phyloP scores from a whole-genome alignment of 208 protist genomes.

The Crithidia fasciculata region DNA sequence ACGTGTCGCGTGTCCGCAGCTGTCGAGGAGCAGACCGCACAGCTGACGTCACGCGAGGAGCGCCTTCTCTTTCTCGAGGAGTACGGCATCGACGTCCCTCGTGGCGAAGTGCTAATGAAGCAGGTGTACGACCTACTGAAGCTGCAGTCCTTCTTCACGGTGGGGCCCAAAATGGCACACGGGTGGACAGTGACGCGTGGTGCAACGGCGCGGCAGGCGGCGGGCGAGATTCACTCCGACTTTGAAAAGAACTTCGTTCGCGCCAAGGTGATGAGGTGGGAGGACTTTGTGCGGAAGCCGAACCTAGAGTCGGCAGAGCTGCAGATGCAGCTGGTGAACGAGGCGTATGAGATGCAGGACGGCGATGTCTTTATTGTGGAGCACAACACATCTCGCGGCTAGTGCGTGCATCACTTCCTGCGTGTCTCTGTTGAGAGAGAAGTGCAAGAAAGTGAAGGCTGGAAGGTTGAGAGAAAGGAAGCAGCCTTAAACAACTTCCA shows the following conservation, averaged over 20 bases:
- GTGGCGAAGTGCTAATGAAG: slow-evolving; percentile 73
- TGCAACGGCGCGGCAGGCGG: slow-evolving; percentile 64
- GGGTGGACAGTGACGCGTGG: slow-evolving; percentile 66
- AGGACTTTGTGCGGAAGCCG: slow-evolving; percentile 55
- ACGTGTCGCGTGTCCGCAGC: slow-evolving; percentile 74
- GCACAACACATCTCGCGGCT: slow-evolving; percentile 47
- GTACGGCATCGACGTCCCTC: slow-evolving; percentile 75
- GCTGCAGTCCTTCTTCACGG: slow-evolving; percentile 89
- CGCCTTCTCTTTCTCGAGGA: slow-evolving; percentile 74
- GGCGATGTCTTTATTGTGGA: slow-evolving; percentile 88
- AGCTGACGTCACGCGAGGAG: slow-evolving; percentile 70
- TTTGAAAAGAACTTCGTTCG: slow-evolving; percentile 79
- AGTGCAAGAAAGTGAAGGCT: neutral
- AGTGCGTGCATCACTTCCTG: neutral
- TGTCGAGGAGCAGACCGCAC: slow-evolving; percentile 84
- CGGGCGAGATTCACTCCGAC: slow-evolving; percentile 86
- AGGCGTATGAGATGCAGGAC: slow-evolving; percentile 77
- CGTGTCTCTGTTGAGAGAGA: neutral
- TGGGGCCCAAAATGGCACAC: slow-evolving; percentile 85
- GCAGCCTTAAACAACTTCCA: neutral
- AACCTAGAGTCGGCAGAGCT: slow-evolving; percentile 81
- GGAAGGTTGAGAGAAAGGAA: neutral
- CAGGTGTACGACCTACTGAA: slow-evolving; percentile 62
- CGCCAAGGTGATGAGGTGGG: slow-evolving; percentile 74
- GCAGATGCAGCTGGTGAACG: slow-evolving; percentile 71